These are phyloP conservation scores for Nematocida minor DNA, from an alignment of 371 early-diverging fungal genomes.

Conservation along the genomic window DNA sequence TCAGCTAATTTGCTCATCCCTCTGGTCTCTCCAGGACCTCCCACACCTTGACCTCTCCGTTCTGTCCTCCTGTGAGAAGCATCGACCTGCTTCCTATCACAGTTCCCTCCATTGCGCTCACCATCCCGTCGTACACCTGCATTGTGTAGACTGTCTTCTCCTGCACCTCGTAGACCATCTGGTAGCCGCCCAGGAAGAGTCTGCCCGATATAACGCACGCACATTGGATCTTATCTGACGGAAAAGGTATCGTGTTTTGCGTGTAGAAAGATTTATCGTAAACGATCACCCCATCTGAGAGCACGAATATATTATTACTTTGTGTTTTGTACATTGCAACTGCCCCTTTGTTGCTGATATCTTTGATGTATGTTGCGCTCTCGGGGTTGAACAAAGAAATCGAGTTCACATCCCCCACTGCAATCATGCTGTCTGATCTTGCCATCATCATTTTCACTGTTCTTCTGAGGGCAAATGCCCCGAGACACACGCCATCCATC, in stretches of 20 bases:
- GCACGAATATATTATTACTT: constrained; percentile 13
- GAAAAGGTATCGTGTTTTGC: constrained; percentile 12
- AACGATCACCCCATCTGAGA: constrained; percentile 12
- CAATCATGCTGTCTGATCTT: constrained; percentile 14
- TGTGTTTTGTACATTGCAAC: constrained; percentile 19
- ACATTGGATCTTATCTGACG: constrained; percentile 26
- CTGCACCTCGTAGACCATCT: constrained; percentile 34
- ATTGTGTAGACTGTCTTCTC: constrained; percentile 12
- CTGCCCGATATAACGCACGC: neutral
- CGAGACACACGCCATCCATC: constrained; percentile 44
- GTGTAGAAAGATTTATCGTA: constrained; percentile 12
- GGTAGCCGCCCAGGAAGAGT: constrained; percentile 48
- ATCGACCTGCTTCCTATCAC: constrained; percentile 3
- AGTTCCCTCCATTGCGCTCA: constrained; percentile 40
- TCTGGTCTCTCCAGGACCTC: constrained; percentile 13
- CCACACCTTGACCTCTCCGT: constrained; percentile 45
- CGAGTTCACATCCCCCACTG: constrained; percentile 26
- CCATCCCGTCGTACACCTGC: constrained; percentile 16
- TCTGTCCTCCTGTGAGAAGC: constrained; percentile 14
- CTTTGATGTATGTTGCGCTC: constrained; percentile 7
- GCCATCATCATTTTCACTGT: constrained; percentile 27
- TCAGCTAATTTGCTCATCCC: too few relatives aligned
- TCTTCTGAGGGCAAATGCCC: constrained; percentile 43
- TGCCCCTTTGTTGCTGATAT: constrained; percentile 19
- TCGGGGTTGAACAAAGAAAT: constrained; percentile 47